Percentiles rank a stretch among this genome's conserved stretches.
These are phyloP conservation scores for Phytophthora podocarpi DNA, from an alignment of 352 stramenopile genomes.

Conservation along the genomic window DNA sequence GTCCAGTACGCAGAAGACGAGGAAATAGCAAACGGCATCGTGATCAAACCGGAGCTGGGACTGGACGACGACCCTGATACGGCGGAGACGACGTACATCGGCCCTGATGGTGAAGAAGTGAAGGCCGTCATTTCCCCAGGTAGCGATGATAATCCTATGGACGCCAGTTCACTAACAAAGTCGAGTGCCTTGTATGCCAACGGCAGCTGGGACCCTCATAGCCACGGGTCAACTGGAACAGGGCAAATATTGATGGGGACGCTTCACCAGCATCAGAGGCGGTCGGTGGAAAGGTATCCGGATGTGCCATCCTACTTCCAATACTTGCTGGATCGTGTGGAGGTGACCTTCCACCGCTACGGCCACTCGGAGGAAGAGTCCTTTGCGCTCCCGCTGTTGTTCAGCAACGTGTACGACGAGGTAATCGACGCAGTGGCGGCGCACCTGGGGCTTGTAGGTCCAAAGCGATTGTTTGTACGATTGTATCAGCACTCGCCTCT, in stretches of 20 bases:
- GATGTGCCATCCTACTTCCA: conserved; percentile 81
- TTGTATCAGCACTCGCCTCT: conserved; percentile 84
- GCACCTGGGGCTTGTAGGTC: conserved; percentile 44
- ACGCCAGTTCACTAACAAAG: conserved; percentile 5
- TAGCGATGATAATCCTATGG: conserved; percentile 19
- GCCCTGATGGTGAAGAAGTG: conserved; percentile 33
- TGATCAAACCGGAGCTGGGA: conserved; percentile 22
- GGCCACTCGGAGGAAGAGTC: conserved; percentile 51
- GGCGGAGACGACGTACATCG: conserved; percentile 28
- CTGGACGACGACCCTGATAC: conserved; percentile 34
- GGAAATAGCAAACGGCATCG: conserved; percentile 18
- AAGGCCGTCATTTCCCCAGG: conserved; percentile 21
- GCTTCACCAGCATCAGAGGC: conserved; percentile 3
- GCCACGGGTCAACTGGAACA: conserved; percentile 15
- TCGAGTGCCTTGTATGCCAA: conserved; percentile 19
- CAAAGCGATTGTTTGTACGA: conserved; percentile 65
- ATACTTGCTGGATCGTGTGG: conserved; percentile 83
- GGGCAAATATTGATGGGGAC: conserved; percentile 7
- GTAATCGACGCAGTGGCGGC: conserved; percentile 65
- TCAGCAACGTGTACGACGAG: conserved; percentile 78
- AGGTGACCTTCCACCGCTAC: conserved; percentile 72
- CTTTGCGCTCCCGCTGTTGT: conserved; percentile 56
- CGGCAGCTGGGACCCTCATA: conserved; percentile 20
- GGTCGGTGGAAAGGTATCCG: conserved; percentile 53
- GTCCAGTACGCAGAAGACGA: conserved; percentile 66